phyloP scores from a whole-genome alignment of 2,329 filamentous ascomycete species.

The Diaporthe citrichinensis region DNA sequence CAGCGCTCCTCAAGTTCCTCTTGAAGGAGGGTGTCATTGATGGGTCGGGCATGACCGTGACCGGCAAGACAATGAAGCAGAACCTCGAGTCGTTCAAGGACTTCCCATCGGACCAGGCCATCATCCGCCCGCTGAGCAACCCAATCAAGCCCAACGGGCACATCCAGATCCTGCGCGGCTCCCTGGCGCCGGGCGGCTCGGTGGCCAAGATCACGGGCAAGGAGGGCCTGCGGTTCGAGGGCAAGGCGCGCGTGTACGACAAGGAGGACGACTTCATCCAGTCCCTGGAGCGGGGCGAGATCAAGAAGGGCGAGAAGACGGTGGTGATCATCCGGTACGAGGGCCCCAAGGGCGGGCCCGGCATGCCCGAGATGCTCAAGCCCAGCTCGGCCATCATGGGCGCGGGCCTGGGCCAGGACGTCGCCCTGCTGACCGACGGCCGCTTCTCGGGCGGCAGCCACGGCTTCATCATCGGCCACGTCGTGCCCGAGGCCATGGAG shows the following conservation, averaged over 20 bases:
- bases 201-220: conserved; percentile 97
- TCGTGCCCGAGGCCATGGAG: conserved; percentile 88
- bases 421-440: conserved; percentile 81
- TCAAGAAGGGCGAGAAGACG: conserved; percentile 88
- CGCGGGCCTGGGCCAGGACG: conserved; percentile 82
- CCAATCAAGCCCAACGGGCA: conserved; percentile 91
- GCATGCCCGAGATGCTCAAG: conserved; percentile 96
- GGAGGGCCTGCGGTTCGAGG: conserved; percentile 86
- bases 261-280: conserved; percentile 85
- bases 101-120: conserved; percentile 81
- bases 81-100: conserved; percentile 84
- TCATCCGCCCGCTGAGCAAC: conserved; percentile 85
- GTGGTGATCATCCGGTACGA: conserved; percentile 95
- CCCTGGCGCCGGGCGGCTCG: conserved; percentile 86
- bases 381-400: conserved; percentile 95
- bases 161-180: conserved; percentile 88
- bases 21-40: conserved; percentile 87
- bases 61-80: conserved; percentile 89
- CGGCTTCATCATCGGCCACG: conserved; percentile 89
- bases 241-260: conserved; percentile 86
- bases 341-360: conserved; percentile 91
- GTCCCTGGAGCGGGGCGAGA: conserved; percentile 81
- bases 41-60: conserved; percentile 85
- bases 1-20: conserved; percentile 88
- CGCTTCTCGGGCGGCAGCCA: conserved; percentile 86